Base-by-base conservation (phyloP, 441 rosid genomes). In the Raphanus hybrid region DNA sequence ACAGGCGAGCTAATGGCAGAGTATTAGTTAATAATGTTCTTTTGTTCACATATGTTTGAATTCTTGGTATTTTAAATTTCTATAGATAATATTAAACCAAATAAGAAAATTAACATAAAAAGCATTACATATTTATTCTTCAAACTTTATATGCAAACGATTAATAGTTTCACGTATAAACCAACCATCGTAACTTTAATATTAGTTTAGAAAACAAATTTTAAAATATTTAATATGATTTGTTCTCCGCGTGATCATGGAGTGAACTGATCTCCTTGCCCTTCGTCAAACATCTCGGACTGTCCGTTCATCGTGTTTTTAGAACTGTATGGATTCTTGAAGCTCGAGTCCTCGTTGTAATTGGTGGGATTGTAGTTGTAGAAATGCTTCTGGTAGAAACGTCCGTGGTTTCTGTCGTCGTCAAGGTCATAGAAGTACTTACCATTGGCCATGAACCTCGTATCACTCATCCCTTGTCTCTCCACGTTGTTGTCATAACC, bases 381-480 rank as follows among this genome's bases (percentile, higher is more conserved):
- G 20, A 55, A 27, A 11, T 79, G 68, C 41, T 69, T 79, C 75
- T 74, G 66, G 75, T 79, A 79, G 15, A 55, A 79, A 57, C 75
- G 62, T 6, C 82, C 82, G 68, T 84, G 78, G 59, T 82, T 84
- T 41, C 80, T 77, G 4, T 82, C 78, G 41, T 59, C 76, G 1
- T 69, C 32, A 64, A 80, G 41, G 45, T 80, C 83, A 60, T 48
- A 55, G 55, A 50, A 82, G 64, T 84, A 84, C 26, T 77, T 82
- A 52, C 87, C 87, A 0, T 84, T 80, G 14, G 82, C 85, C 83
- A 84, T 45, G 70, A 54, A 84, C 73, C 87, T 74, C 8, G 87
- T 84, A 52, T 82, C 85, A 8, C 87, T 84, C 87, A 84, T 80
- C 7, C 85, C 87, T 75, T 77, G 82, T 74, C 82, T 82, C 79